Base-by-base conservation (phyloP, 1,139 yeast species). In the Yamadazyma epiphylla region DNA sequence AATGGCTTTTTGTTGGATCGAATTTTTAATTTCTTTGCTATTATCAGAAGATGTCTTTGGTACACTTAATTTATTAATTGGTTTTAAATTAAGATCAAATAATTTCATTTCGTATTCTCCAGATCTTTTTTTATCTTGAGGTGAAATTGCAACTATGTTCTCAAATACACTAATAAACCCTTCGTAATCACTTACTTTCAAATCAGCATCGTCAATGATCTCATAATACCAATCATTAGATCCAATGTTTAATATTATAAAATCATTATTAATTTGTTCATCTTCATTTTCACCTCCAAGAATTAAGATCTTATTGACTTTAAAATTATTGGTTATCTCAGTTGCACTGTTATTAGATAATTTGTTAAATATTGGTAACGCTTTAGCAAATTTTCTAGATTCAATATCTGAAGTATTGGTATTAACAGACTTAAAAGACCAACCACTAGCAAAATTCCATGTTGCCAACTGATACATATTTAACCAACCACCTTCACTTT, bases 81-180 rank as follows among this genome's bases (percentile, higher is more conserved):
- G 15, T 4, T 42, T 19, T 37, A 33, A 21, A 51, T 58, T 3
- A 46, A 47, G 29, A 38, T 29, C 34, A 25, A 19, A 32, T 17
- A 19, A 22, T 6, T 26, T 24, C 10, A 37, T 5, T 9, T 32
- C 14, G 25, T 42, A 43, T 30, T 28, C 24, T 23, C 36, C 27
- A 14, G 36, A 41, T n/a, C 36, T 34, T 28, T 45, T 42, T 12
- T 34, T 45, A 15, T 33, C 42, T 15, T 41, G 26, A 13, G 36
- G 32, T 27, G 44, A 5, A 10, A 39, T 30, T 1, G 60, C 53
- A 2, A 69, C 53, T 28, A 70, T 48, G 3, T 72, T 65, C 25
- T 67, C 58, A 43, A 66, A 70, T 10, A 70, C 55, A 10, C 72
- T 58, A 2, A 66, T 70, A 3, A 71, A 70, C 1, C 75, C 75